Evolutionary conservation across 805 yeast genomes (phyloP).

Genomic region (Priceomyces fermenticarens): DNA sequence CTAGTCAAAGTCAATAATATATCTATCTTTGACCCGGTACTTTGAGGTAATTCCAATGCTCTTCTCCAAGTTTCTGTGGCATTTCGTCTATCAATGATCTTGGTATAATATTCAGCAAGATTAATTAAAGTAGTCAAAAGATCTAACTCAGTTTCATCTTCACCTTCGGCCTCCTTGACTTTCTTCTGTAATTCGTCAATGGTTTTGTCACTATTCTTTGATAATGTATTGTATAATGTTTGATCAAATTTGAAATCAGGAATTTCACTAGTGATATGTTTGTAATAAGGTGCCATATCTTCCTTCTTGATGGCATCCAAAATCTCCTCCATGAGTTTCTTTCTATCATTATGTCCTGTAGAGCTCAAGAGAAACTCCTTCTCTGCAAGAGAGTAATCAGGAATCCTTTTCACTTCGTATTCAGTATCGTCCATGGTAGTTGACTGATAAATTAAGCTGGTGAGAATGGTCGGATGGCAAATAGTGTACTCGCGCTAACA

Average conservation of each 20-base stretch:
- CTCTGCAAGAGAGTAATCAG: constrained; percentile 82
- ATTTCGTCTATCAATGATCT: constrained; percentile 74
- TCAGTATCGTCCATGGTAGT: constrained; percentile 31
- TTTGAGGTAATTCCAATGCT: constrained; percentile 75
- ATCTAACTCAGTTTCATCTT: constrained; percentile 85
- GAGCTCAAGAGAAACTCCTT: constrained; percentile 62
- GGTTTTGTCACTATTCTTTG: constrained; percentile 51
- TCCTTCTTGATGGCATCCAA: constrained; percentile 53
- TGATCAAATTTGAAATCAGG: constrained; percentile 58
- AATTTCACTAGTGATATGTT: constrained; percentile 47
- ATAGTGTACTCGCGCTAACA: too few relatives aligned
- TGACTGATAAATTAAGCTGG: too few relatives aligned
- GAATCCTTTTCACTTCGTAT: constrained; percentile 59
- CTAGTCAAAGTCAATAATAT: constrained; percentile 77
- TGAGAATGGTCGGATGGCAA: too few relatives aligned
- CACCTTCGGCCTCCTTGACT: constrained; percentile 55
- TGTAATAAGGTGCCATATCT: constrained; percentile 80
- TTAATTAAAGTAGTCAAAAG: constrained; percentile 70
- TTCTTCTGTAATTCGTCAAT: constrained; percentile 52
- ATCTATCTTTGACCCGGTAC: constrained; percentile 90
- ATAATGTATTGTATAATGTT: constrained; percentile 48
- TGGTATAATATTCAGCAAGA: constrained; percentile 85
- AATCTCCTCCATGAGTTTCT: constrained; percentile 43
- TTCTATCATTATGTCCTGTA: constrained; percentile 32
- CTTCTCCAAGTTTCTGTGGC: constrained; percentile 66